Evolutionary conservation across 2,329 filamentous ascomycete species (phyloP), one percentile per base, ranked within the genome.

Genomic region (Cercospora canescens): DNA sequence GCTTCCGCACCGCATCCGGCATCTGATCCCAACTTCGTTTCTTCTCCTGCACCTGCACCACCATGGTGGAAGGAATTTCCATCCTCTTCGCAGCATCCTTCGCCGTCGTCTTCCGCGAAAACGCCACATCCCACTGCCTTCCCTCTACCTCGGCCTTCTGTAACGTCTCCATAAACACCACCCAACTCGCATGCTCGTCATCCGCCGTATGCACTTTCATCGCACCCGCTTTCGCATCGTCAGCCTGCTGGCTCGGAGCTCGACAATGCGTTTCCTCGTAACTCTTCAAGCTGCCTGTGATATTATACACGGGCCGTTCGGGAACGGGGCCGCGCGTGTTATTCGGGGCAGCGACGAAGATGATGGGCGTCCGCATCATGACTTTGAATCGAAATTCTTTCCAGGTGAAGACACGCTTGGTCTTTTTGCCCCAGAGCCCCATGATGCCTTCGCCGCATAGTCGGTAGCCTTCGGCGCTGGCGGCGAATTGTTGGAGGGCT

Each of bases 21-120:
- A 65, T 68, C 54, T 63, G 65, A 54, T 67, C 63, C 66, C 66
- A 68, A 32, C 61, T 66, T 14, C 66, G 35, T 21, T 63, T 55
- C 35, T 60, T 60, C 21, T 63, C 65, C 60, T 62, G 62, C 1
- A 67, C 62, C 34, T 67, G 58, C 11, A 64, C 62, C 18, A 60
- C 55, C 58, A 67, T 30, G 9, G 34, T 62, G 26, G 30, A 58
- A 37, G 6, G 52, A 35, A 32, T 18, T 18, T 18, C 34, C 26
- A n/a, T 37, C n/a, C n/a, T 26, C 37, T 21, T 18, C 26, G 35
- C 52, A 34, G 35, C n/a, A 35, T 50, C 45, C 45, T 14, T 50
- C 45, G 32, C 39, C 8, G n/a, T 60, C 58, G 24, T 30, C 21
- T 21, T 50, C 14, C 32, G 9, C 16, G 62, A 34, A 26, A 30